Evolutionary conservation across 2,329 filamentous ascomycete species (phyloP).

Genomic region (Neofusicoccum kwambonambiense): DNA sequence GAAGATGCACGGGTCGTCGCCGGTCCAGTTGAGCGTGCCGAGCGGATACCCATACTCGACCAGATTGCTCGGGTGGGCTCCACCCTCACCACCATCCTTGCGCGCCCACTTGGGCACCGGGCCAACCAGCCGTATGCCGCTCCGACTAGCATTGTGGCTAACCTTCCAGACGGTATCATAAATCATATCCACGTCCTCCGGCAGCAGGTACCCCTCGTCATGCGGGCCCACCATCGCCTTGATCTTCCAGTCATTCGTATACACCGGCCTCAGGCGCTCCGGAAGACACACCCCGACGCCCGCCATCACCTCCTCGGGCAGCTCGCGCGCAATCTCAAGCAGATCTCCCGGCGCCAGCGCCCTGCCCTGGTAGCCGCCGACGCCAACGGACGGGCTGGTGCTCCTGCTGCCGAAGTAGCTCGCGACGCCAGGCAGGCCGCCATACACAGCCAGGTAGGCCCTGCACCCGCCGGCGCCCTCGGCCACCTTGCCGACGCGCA

Average conservation of each 20-base stretch:
- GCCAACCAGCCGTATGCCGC: slow-evolving; percentile 60
- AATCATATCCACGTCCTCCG: slow-evolving; percentile 56
- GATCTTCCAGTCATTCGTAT: slow-evolving; percentile 53
- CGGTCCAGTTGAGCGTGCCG: slow-evolving; percentile 60
- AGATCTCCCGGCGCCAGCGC: slow-evolving; percentile 56
- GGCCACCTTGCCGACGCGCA: slow-evolving; percentile 56
- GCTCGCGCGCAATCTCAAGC: slow-evolving; percentile 40
- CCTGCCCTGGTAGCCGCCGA: slow-evolving; percentile 61
- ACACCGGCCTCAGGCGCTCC: slow-evolving; percentile 47
- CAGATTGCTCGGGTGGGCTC: slow-evolving; percentile 60
- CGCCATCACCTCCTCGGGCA: slow-evolving; percentile 29
- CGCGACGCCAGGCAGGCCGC: slow-evolving; percentile 54
- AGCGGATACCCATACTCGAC: slow-evolving; percentile 56
- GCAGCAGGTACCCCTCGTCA: slow-evolving; percentile 52
- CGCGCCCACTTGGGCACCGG: slow-evolving; percentile 60
- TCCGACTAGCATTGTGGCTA: slow-evolving; percentile 60
- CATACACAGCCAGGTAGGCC: slow-evolving; percentile 58
- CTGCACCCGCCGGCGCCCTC: slow-evolving; percentile 48
- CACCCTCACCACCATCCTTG: slow-evolving; percentile 61
- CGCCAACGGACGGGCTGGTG: slow-evolving; percentile 56
- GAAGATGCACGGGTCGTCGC: slow-evolving; percentile 61
- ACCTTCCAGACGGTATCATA: slow-evolving; percentile 60
- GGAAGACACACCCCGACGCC: slow-evolving; percentile 39
- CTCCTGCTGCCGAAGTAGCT: slow-evolving; percentile 60
- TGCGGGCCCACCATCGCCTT: slow-evolving; percentile 58